phyloP scores from a whole-genome alignment of 768 basidiomycete genomes.

The Xerocomellus dryophilus region DNA sequence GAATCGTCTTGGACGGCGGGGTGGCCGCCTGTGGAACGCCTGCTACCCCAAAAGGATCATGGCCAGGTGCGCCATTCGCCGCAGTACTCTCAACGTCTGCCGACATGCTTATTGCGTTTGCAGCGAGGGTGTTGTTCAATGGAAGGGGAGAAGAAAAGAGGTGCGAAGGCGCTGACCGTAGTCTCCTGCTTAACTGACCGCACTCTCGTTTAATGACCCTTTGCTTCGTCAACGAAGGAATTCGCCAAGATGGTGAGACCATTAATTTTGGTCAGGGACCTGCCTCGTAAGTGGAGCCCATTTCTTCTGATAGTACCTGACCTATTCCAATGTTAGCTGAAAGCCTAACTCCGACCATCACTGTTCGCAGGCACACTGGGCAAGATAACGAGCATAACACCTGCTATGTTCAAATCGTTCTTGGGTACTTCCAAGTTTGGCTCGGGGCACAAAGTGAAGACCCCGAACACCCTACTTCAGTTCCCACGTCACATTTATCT shows the following conservation, averaged over 20 bases:
- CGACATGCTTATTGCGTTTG: not conserved
- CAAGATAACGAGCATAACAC: not conserved
- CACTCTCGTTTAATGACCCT: not conserved
- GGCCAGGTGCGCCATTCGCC: not conserved
- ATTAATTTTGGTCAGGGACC: not conserved
- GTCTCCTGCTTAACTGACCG: not conserved
- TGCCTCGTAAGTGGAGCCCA: not conserved
- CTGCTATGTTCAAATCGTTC: not conserved
- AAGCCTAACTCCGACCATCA: not conserved
- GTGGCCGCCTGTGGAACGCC: not conserved
- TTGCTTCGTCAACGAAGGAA: too few relatives aligned
- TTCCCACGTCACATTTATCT: not conserved
- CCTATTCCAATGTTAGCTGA: not conserved
- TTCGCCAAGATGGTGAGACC: too few relatives aligned
- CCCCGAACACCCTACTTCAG: not conserved
- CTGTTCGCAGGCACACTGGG: not conserved
- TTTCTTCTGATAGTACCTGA: slow-evolving; percentile 2
- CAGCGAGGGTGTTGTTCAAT: too few relatives aligned
- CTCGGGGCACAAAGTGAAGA: not conserved
- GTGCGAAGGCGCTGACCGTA: not conserved
- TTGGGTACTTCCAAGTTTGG: not conserved
- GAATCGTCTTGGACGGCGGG: not conserved
- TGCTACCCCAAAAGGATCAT: not conserved
- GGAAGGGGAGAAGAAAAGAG: not conserved
- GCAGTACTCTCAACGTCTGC: not conserved